Base-by-base conservation (phyloP, 305 asterid genomes). In the Striga hermonthica region DNA sequence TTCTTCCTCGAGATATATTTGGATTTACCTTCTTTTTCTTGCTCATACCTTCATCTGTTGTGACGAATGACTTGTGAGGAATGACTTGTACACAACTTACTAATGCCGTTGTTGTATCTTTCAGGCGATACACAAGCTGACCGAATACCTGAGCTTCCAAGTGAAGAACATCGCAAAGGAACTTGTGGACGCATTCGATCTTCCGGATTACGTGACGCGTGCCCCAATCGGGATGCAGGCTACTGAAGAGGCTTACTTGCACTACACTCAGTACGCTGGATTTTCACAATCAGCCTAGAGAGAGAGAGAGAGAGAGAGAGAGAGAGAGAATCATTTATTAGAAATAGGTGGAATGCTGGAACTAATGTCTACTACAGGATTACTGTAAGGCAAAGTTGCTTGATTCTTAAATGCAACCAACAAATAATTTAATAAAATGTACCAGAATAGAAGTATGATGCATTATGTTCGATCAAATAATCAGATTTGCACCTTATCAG, bases 81-180 rank as follows among this genome's bases (percentile, higher is more conserved):
- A 22, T 22, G 10, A 41, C 10, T 1, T 41, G 47, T 41, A 41
- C 47, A 1, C 9, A 41, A 6, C 10, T 54, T 5, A 28, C 15
- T 14, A 22, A 28, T 54, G 7, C 11, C 11, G 22, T 7, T 9
- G 1, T 54, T 28, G 59, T 11, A 64, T 64, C 76, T 55, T 64
- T 73, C 88, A 92, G 98, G 97, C 98, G 40, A 90, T 92, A 79
- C 95, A 92, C 83, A 92, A 92, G 87, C 77, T 92, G 82, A 74
- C 85, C 1, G 96, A 87, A 49, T 81, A 87, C 79, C 63, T 92
- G 15, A 57, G 94, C 82, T 92, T 88, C 84, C 97, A 90, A 82
- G 98, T 87, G 69, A 90, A 78, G 78, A 86, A 86, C 68, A 64
- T 86, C 0, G 86, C 97, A 1, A 84, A 82, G 77, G 98, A 92